Percentiles rank a stretch among this genome's conserved stretches.
phyloP scores from a whole-genome alignment of 345 rosid species.

The Populus deltoides region DNA sequence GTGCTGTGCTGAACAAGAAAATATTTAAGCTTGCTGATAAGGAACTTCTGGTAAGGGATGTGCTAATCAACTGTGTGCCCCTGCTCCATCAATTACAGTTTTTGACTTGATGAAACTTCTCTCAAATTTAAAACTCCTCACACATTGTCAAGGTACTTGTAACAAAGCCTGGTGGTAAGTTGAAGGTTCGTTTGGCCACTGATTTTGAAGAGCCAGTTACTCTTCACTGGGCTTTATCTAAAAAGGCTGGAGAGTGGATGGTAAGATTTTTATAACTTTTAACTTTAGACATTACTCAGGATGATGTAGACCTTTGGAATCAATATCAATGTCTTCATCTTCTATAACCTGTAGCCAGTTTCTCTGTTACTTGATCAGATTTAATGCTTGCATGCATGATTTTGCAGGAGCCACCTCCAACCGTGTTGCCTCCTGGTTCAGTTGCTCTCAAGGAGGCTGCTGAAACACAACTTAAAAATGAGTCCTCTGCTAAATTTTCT shows the following conservation, averaged over 20 bases:
- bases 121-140: slow-evolving; percentile 16
- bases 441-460: slow-evolving; percentile 52
- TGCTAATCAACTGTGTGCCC: slow-evolving; percentile 5
- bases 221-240: slow-evolving; percentile 97
- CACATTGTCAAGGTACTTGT: slow-evolving; percentile 59
- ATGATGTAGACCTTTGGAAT: slow-evolving; percentile 10
- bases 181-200: slow-evolving; percentile 62
- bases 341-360: slow-evolving; percentile 13
- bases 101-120: neutral
- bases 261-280: slow-evolving; percentile 46
- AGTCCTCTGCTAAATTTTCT: slow-evolving; percentile 46
- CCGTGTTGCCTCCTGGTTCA: slow-evolving; percentile 70
- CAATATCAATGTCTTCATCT: slow-evolving; percentile 11
- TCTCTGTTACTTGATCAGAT: slow-evolving; percentile 15
- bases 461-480: slow-evolving; percentile 51
- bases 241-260: slow-evolving; percentile 82
- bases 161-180: slow-evolving; percentile 60
- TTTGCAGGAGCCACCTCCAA: slow-evolving; percentile 78
- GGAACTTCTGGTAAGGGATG: slow-evolving; percentile 62
- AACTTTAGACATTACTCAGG: neutral
- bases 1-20: slow-evolving; percentile 54
- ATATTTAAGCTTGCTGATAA: slow-evolving; percentile 65
- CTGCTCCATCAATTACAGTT: neutral
- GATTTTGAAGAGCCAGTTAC: slow-evolving; percentile 66
- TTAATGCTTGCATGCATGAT: slow-evolving; percentile 22